Evolutionary conservation across 768 basidiomycete species (phyloP).

Genomic region (Lactarius sp.): DNA sequence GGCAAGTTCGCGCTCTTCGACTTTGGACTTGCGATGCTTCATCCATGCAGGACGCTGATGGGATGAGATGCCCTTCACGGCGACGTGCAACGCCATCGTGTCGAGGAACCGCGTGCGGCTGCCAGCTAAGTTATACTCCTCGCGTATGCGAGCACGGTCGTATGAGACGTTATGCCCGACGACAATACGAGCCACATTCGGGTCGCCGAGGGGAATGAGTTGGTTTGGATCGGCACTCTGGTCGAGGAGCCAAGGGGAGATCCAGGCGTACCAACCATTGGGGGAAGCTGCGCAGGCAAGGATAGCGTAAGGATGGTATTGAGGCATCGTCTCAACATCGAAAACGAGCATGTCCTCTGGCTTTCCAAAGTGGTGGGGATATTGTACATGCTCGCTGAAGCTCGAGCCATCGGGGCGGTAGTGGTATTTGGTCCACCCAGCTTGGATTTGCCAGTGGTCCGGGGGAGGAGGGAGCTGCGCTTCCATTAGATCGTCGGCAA

Average conservation of each 20-base stretch:
- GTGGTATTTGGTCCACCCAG: conserved; percentile 90
- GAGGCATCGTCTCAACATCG: conserved; percentile 91
- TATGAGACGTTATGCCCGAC: conserved; percentile 96
- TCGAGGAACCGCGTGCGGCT: conserved; percentile 82
- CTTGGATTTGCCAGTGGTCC: conserved; percentile 47
- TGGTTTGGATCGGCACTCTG: conserved; percentile 53
- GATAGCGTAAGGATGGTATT: conserved; percentile 73
- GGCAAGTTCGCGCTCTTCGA: conserved; percentile 47
- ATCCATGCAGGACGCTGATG: conserved; percentile 94
- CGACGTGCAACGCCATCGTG: conserved; percentile 92
- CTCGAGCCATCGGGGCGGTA: conserved; percentile 68
- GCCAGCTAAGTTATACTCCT: conserved; percentile 72
- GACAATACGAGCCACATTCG: conserved; percentile 52
- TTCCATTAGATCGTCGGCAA: conserved; percentile 56
- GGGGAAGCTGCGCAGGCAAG: conserved; percentile 85
- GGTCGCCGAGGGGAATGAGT: conserved; percentile 67
- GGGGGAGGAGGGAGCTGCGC: conserved; percentile 58
- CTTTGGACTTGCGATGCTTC: conserved; percentile 72
- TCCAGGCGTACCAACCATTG: conserved; percentile 92
- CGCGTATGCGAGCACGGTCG: conserved; percentile 74
- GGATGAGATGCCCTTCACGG: conserved; percentile 90
- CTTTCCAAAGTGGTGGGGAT: conserved; percentile 56
- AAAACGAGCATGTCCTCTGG: conserved; percentile 76
- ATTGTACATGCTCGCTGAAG: conserved; percentile 66
- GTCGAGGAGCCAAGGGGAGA: conserved; percentile 86